Base-by-base conservation (phyloP, 2,329 filamentous ascomycete species). In the Fusarium pseudograminearum region DNA sequence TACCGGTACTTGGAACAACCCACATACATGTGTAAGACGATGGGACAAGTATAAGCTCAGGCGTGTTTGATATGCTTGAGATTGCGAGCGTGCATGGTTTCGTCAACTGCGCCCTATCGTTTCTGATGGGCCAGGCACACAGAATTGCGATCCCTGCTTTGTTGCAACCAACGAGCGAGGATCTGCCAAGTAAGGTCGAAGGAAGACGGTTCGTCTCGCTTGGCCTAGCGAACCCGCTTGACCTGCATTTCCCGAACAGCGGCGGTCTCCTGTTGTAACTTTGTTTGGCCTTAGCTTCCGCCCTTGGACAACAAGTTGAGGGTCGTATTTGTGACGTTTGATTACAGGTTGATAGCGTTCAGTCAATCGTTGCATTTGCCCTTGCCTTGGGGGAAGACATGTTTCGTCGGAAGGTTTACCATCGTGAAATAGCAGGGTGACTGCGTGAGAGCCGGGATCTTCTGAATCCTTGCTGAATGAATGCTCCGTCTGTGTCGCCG, bases 201-300 rank as follows among this genome's bases (percentile, higher is more conserved):
- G n/a, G 48, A 57, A 26, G 53, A 26, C 41, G 67, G 66, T 69
- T 72, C 59, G 58, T 61, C 61, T 65, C 61, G 62, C 46, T 65
- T 65, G 53, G 20, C 57, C 44, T 63, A 28, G 61, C 44, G 33
- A 71, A 59, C 40, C 71, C 69, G 73, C 68, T 61, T 52, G 58
- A 52, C 52, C 40, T 70, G 62, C 72, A 65, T 74, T 56, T 72
- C 68, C 69, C 63, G 66, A 59, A 63, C 33, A 63, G 55, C n/a
- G n/a, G 28, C 40, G 52, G 50, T 48, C 46, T 66, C 52, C 50
- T 66, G 54, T 47, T 46, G 57, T 60, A 62, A 65, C 63, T 65
- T 55, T 34, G 20, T 68, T 68, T 28, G 31, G 58, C 30, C 38
- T 60, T 68, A 64, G 63, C 47, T 68, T 71, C 67, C 67, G 67